A percentile compares a stretch with the other conserved stretches of the same genome.
These are phyloP conservation scores for Mucor lusitanicus DNA, from an alignment of 371 early-diverging fungal species.

Conservation along the genomic window DNA sequence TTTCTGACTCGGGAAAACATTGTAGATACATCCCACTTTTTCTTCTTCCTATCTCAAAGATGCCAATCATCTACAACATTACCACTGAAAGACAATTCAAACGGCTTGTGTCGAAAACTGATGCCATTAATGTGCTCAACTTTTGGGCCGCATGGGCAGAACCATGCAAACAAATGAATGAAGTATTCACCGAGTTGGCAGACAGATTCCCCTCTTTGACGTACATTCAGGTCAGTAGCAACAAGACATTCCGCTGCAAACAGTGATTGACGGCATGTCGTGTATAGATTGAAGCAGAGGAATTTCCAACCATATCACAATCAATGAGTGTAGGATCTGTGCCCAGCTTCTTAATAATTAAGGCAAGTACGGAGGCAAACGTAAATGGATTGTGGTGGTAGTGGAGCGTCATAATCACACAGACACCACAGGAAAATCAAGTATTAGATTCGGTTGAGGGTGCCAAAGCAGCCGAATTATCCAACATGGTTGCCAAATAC, in stretches of 20 bases:
- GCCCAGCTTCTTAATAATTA: not conserved
- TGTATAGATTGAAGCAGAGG: not conserved
- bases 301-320: slow-evolving; percentile 55
- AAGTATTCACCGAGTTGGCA: slow-evolving; percentile 80
- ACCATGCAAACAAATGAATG: slow-evolving; percentile 86
- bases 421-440: not conserved
- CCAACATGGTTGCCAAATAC: slow-evolving; percentile 3
- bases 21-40: not conserved
- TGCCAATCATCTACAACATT: slow-evolving; percentile 33
- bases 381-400: not conserved
- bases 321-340: not conserved
- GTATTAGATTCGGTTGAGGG: not conserved
- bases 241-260: not conserved
- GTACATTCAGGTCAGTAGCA: not conserved
- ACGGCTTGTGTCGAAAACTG: slow-evolving; percentile 16
- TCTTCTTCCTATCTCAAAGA: not conserved
- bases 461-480: not conserved
- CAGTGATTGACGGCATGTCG: not conserved
- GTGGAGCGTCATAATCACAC: not conserved
- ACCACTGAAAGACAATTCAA: slow-evolving; percentile 31
- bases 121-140: slow-evolving; percentile 58
- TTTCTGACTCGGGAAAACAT: not conserved
- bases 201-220: slow-evolving; percentile 22
- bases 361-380: not conserved
- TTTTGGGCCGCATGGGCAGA: slow-evolving; percentile 91